Conservation (phyloP, 345 rosid species). For the Citropsis articulata region DNA sequence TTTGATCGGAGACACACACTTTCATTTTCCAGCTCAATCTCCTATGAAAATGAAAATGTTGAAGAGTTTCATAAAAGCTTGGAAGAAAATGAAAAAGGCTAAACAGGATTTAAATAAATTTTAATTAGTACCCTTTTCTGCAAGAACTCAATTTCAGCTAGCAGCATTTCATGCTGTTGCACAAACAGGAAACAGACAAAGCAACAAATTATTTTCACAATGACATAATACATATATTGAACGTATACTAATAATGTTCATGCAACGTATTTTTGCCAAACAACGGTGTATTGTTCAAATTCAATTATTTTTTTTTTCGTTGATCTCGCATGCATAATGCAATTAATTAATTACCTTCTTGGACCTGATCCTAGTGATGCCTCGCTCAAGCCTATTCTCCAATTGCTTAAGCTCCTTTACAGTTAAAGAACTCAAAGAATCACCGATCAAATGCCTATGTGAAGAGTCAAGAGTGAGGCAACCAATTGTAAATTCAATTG, state of each 20-base stretch:
- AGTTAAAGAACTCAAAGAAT: conserved; percentile 67
- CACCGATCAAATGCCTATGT: conserved; percentile 88
- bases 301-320: background rate
- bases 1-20: conserved; percentile 72
- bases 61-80: background rate
- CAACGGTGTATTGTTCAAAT: background rate
- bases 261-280: background rate
- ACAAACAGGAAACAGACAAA: conserved; percentile 4
- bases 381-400: conserved; percentile 94
- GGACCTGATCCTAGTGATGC: conserved; percentile 86
- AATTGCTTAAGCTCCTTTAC: conserved; percentile 95
- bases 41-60: conserved; percentile 33
- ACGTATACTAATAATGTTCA: too few relatives aligned
- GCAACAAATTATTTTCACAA: background rate
- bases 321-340: too few relatives aligned
- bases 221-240: background rate
- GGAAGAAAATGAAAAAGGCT: background rate
- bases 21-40: conserved; percentile 88
- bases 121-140: conserved; percentile 72
- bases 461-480: background rate
- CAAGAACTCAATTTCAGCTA: conserved; percentile 82
- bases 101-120: background rate
- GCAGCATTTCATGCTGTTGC: conserved; percentile 88
- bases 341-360: conserved; percentile 63
- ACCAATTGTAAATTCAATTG: too few relatives aligned